These are phyloP conservation scores for Anisogramma anomala DNA, from an alignment of 2,329 filamentous ascomycete genomes.

Conservation along the genomic window DNA sequence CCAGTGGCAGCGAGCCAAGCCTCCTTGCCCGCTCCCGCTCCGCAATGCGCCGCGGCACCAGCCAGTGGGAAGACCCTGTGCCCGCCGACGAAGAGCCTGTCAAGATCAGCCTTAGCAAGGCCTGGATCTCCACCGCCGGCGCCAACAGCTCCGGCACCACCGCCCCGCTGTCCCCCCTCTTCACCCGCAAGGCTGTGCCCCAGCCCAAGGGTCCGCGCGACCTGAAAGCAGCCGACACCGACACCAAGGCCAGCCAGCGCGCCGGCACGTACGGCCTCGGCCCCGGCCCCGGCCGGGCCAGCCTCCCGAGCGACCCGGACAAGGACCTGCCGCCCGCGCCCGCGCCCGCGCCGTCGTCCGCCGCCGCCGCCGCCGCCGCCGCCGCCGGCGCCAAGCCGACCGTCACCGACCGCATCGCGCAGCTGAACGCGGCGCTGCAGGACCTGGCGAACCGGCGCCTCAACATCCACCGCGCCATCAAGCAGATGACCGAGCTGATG, in stretches of 20 bases:
- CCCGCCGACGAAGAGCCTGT: conserved; percentile 21
- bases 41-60: conserved; percentile 19
- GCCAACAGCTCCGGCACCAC: conserved; percentile 14
- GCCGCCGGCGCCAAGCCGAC: conserved; percentile 30
- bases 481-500: conserved; percentile 68
- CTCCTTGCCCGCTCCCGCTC: conserved; percentile 31
- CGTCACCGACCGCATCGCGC: conserved; percentile 52
- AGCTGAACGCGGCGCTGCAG: conserved; percentile 54
- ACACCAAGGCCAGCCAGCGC: conserved; percentile 23
- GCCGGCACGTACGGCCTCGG: conserved; percentile 26
- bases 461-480: conserved; percentile 62
- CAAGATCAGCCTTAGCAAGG: conserved; percentile 25
- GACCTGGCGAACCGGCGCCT: conserved; percentile 54
- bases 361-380: conserved; percentile 38
- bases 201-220: conserved; percentile 3
- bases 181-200: conserved; percentile 1
- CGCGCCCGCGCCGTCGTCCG: conserved; percentile 45
- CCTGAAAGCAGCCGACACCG: conserved; percentile 2
- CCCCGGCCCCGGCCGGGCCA: conserved; percentile 18
- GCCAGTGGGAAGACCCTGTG: conserved; percentile 15
- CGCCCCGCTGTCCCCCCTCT: conserved; percentile 5
- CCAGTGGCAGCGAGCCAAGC: conserved; percentile 15
- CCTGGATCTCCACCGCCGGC: conserved; percentile 22
- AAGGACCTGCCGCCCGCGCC: conserved; percentile 53
- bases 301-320: conserved; percentile 26